Conservation (phyloP, 495 filamentous ascomycete genomes). For the Poronia punctata region DNA sequence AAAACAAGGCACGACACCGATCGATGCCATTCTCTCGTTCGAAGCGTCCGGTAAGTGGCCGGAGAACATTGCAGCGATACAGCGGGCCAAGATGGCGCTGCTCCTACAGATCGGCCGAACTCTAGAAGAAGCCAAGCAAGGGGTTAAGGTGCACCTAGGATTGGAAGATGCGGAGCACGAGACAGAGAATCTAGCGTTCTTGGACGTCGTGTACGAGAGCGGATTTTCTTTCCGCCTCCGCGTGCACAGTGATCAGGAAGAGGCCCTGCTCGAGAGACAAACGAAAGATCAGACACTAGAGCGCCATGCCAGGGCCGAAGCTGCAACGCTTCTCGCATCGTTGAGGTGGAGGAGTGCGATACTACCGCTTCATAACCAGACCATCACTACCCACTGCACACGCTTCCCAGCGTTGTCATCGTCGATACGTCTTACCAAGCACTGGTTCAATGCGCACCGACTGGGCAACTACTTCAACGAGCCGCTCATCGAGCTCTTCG, state of each 20-base stretch:
- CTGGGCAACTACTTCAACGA: constrained; percentile 67
- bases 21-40: constrained; percentile 76
- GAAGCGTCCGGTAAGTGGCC: constrained; percentile 94
- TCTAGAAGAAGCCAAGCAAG: constrained; percentile 47
- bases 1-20: constrained; percentile 29
- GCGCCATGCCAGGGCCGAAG: constrained; percentile 55
- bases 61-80: constrained; percentile 80
- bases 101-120: constrained; percentile 72
- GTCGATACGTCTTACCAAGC: constrained; percentile 80
- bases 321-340: constrained; percentile 56
- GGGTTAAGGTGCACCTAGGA: constrained; percentile 59
- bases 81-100: constrained; percentile 89
- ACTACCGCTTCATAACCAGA: constrained; percentile 70
- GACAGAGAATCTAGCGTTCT: constrained; percentile 69
- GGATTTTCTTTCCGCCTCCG: constrained; percentile 62
- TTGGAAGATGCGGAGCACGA: constrained; percentile 65
- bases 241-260: constrained; percentile 78
- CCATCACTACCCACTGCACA: constrained; percentile 68
- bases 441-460: constrained; percentile 82
- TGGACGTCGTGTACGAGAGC: constrained; percentile 69
- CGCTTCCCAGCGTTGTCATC: constrained; percentile 75
- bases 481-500: constrained; percentile 77
- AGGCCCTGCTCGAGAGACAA: constrained; percentile 66
- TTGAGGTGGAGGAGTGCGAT: constrained; percentile 68
- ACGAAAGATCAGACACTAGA: constrained; percentile 64